Conservation (phyloP, 176 grass and related monocot genomes). For the Triticum aestivum region DNA sequence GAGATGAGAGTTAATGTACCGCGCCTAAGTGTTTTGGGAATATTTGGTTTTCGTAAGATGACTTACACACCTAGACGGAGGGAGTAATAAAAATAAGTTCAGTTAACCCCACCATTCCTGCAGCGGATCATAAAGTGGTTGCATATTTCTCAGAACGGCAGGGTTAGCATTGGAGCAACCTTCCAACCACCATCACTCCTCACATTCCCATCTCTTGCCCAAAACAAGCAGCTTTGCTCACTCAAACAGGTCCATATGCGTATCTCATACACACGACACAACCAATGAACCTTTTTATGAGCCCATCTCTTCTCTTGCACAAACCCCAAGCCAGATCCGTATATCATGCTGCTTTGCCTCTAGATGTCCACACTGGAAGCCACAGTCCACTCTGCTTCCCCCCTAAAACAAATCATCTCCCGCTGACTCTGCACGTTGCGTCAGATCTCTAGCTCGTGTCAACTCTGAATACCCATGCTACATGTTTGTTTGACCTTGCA, state of each 20-base stretch:
- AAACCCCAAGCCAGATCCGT: constrained; percentile 16
- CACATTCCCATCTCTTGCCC: constrained; percentile 1
- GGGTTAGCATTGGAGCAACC: constrained; percentile 6
- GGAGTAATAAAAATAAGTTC: too few relatives aligned
- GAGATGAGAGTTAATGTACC: too few relatives aligned
- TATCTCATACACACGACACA: background rate
- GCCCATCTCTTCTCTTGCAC: background rate
- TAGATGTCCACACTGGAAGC: background rate
- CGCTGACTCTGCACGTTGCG: background rate
- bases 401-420: background rate
- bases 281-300: background rate
- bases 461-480: background rate
- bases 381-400: background rate
- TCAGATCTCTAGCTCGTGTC: background rate
- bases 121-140: background rate
- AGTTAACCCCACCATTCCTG: too few relatives aligned
- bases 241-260: background rate
- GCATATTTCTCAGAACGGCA: constrained; percentile 1
- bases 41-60: too few relatives aligned
- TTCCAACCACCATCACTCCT: background rate
- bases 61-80: too few relatives aligned
- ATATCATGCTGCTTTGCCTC: background rate
- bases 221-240: background rate
- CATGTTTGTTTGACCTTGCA: background rate
- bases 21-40: too few relatives aligned